Percentiles rank a stretch among this genome's conserved stretches.
phyloP scores from a whole-genome alignment of 305 asterid genomes.

The Nicotiana rustica region DNA sequence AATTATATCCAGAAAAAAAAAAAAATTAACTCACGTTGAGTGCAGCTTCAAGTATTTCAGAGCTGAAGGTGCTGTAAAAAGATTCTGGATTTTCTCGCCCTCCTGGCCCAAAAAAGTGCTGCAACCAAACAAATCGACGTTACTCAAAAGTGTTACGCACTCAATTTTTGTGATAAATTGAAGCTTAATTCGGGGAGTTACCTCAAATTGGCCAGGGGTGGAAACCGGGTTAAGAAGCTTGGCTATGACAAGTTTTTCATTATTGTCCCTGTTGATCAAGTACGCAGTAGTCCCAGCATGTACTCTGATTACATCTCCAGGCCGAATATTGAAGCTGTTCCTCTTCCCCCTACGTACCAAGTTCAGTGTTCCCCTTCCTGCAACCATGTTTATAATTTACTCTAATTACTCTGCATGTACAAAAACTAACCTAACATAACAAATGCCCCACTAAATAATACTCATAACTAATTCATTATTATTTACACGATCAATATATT shows the following conservation, averaged over 20 bases:
- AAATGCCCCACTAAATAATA: neutral
- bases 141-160: neutral
- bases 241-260: constrained; percentile 49
- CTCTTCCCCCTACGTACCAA: constrained; percentile 49
- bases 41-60: constrained; percentile 69
- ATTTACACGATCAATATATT: neutral
- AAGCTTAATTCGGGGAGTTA: neutral
- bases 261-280: constrained; percentile 57
- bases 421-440: neutral
- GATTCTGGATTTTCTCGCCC: constrained; percentile 58
- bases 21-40: constrained; percentile 54
- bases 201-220: constrained; percentile 63
- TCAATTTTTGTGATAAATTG: neutral
- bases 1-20: neutral
- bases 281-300: constrained; percentile 64
- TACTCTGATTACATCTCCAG: constrained; percentile 63
- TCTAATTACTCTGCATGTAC: neutral
- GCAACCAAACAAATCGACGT: neutral
- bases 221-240: constrained; percentile 62
- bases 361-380: constrained; percentile 67
- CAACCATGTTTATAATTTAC: neutral
- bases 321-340: constrained; percentile 57
- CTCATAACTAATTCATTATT: neutral
- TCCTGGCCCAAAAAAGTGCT: constrained; percentile 69
- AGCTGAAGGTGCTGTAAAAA: constrained; percentile 61